These are phyloP conservation scores for Hyphopichia pseudoburtonii DNA, from an alignment of 1,139 yeast genomes.

Conservation along the genomic window DNA sequence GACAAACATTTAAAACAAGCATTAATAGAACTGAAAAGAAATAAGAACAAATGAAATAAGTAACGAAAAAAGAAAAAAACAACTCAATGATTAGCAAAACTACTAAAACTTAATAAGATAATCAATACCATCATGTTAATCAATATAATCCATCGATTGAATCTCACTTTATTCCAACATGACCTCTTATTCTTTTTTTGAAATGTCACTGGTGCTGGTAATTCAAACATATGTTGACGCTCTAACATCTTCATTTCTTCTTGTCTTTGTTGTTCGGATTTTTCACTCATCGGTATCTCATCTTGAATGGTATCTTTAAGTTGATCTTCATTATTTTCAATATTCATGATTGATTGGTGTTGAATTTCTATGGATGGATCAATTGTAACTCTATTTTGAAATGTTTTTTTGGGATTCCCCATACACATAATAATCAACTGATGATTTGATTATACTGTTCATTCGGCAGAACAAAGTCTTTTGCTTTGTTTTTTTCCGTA, in stretches of 20 bases:
- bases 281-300: background rate
- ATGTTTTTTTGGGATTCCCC: background rate
- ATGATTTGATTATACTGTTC: too few relatives aligned
- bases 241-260: slow-evolving; percentile 1
- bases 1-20: too few relatives aligned
- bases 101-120: slow-evolving; percentile 1
- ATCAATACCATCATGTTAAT: slow-evolving; percentile 1
- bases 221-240: slow-evolving; percentile 3
- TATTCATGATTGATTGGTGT: too few relatives aligned
- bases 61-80: too few relatives aligned
- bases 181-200: background rate
- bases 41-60: too few relatives aligned
- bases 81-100: background rate
- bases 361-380: background rate
- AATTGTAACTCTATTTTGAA: background rate
- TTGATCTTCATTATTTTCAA: too few relatives aligned
- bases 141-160: slow-evolving; percentile 1
- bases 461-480: too few relatives aligned
- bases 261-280: background rate
- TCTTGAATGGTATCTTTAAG: background rate
- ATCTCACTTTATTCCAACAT: background rate
- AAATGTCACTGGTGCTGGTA: slow-evolving; percentile 1
- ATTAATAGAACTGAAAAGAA: too few relatives aligned
- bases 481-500: background rate
- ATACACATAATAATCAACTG: slow-evolving; percentile 1